phyloP scores from a whole-genome alignment of 192 early-diverging fungal genomes.

The Phlyctochytrium bullatum region DNA sequence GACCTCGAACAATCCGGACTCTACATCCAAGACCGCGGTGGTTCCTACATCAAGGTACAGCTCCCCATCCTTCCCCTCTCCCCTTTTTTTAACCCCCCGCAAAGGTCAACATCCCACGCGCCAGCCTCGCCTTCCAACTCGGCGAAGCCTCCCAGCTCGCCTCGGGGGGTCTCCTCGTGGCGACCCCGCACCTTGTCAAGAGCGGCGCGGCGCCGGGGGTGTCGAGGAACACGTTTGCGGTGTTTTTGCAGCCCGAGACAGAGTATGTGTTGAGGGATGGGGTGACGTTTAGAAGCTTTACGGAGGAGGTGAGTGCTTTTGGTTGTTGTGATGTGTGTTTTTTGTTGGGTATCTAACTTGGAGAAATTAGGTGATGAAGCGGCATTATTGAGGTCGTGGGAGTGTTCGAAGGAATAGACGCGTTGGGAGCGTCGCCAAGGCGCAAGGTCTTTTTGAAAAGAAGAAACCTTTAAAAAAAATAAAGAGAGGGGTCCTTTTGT shows the following conservation, averaged over 20 bases:
- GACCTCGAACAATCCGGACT: slow-evolving; percentile 48
- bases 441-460: too few relatives aligned
- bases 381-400: too few relatives aligned
- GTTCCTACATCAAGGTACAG: slow-evolving; percentile 33
- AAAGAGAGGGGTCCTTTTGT: too few relatives aligned
- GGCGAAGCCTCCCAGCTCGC: slow-evolving; percentile 62
- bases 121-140: slow-evolving; percentile 67
- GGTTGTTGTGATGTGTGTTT: too few relatives aligned
- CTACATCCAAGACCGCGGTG: slow-evolving; percentile 55
- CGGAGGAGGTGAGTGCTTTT: slow-evolving; percentile 35
- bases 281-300: slow-evolving; percentile 50
- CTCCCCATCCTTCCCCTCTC: neutral
- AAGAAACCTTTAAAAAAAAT: too few relatives aligned
- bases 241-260: slow-evolving; percentile 67
- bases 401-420: too few relatives aligned
- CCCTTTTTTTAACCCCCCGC: neutral
- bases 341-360: too few relatives aligned
- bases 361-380: too few relatives aligned
- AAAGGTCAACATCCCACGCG: slow-evolving; percentile 52
- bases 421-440: too few relatives aligned
- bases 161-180: slow-evolving; percentile 47
- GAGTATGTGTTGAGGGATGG: slow-evolving; percentile 38
- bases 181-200: slow-evolving; percentile 67
- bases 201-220: slow-evolving; percentile 46
- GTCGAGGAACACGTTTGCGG: slow-evolving; percentile 66